Evolutionary conservation across 371 early-diverging fungal genomes (phyloP), one percentile per base, ranked within the genome.

Genomic region (Rhizopus microsporus): DNA sequence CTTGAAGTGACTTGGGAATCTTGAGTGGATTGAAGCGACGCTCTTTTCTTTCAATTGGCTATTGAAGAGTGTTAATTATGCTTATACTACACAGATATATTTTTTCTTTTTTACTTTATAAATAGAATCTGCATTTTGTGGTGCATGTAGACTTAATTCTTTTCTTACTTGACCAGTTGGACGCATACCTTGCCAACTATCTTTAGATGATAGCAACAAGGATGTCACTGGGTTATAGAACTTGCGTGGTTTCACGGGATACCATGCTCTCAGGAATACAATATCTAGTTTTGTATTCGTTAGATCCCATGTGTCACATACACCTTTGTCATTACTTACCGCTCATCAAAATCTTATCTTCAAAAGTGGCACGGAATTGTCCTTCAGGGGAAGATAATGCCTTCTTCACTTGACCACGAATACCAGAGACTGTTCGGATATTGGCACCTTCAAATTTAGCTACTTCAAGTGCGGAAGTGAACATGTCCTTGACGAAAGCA

Each of bases 401-500:
- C 76, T 96, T 99, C 78, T 99, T 99, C 53, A 99, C 90, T 67
- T 95, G 94, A 55, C 99, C 99, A 65, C 99, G 89, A 61, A 99
- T 93, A 30, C 99, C 99, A 64, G 93, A 92, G 13, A 97, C 99
- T 0, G 98, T 98, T 39, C 96, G 89, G 53, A 99, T 87, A 45
- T 84, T 85, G 3, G 97, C 99, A 32, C 97, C 97, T 74, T 97
- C 94, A 72, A 99, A 99, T 77, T 96, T 95, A 62, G 94, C 93
- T n/a, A 99, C 99, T 73, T 99, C 99, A 15, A 98, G 80, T 13
- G 92, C 80, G 17, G 94, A 89, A n/a, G 89, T 95, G 78, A 99
- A 99, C 99, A 99, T 99, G 68, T 96, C 93, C 75, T 92, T 95
- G 63, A 99, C 85, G 67, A 98, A 96, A n/a, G 98, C 99, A 9